Base-by-base conservation (phyloP, 192 early-diverging fungal species). In the Backusella luteola region DNA sequence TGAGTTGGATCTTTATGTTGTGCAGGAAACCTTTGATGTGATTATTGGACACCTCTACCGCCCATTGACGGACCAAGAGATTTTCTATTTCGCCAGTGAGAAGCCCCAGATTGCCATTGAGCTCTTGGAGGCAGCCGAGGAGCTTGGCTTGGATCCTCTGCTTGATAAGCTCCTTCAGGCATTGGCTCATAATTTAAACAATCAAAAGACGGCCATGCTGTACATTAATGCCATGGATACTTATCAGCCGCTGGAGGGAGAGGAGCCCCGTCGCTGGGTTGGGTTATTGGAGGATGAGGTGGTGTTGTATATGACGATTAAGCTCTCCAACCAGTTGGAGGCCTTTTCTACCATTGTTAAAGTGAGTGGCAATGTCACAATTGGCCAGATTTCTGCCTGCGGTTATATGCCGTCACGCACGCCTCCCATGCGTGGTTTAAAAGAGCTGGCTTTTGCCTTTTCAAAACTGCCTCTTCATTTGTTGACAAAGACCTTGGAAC, bases 391-490 rank as follows among this genome's bases (percentile, higher is more conserved):
- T 6, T 23, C 39, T 12, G 78, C 78, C 6, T 38, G 26, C 46
- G 78, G 78, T 3, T 79, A 79, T 44, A 79, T 79, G 78, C 49
- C 73, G 0, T 49, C 78, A 29, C 67, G 73, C 17, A 79, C 73
- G 2, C 78, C 73, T 4, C 63, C 68, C 1, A 49, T 63, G 34
- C 78, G 73, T 34, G 78, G 73, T 19, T 39, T 79, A 17, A 56
- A 19, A 8, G 73, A 74, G 4, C 17, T 79, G 49, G 73, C 78
- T 1, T 1, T 49, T 0, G 52, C 73, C 5, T 79, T 75, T 63
- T 39, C 78, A 39, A 19, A 42, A 15, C 36, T 79, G 21, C 78
- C 78, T 35, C 32, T 49, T 49, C 38, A 46, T 63, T 71, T 74
- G 15, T 34, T 79, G 71, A 74, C 46, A n/a, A 34, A 34, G 5